phyloP scores from a whole-genome alignment of 2,329 filamentous ascomycete species.

The Colletotrichum musicola region DNA sequence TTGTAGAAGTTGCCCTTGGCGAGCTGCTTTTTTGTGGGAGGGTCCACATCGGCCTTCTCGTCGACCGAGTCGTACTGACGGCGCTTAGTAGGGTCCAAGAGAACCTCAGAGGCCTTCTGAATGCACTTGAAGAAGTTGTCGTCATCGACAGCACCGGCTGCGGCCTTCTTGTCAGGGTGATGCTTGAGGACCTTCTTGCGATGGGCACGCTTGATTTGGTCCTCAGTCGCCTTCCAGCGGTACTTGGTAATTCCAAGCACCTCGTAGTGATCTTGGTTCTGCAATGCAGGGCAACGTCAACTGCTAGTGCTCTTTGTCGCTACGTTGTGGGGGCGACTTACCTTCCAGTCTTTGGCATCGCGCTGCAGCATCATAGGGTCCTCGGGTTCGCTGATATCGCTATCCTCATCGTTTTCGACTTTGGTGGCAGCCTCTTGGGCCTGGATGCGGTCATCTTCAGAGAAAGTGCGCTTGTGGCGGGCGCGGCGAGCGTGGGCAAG shows the following conservation, averaged over 20 bases:
- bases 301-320: background rate
- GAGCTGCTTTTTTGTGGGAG: slow-evolving; percentile 90
- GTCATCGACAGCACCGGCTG: slow-evolving; percentile 86
- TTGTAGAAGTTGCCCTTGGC: slow-evolving; percentile 90
- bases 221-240: slow-evolving; percentile 92
- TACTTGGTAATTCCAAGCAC: slow-evolving; percentile 94
- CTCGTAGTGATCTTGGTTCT: slow-evolving; percentile 98
- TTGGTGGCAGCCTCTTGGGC: slow-evolving; percentile 96
- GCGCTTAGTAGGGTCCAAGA: slow-evolving; percentile 91
- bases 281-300: slow-evolving; percentile 12
- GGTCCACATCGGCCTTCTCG: slow-evolving; percentile 91
- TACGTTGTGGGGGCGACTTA: slow-evolving; percentile 53
- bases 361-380: slow-evolving; percentile 91
- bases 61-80: slow-evolving; percentile 98
- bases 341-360: slow-evolving; percentile 99
- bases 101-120: slow-evolving; percentile 95
- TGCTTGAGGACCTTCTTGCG: slow-evolving; percentile 99
- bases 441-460: slow-evolving; percentile 97
- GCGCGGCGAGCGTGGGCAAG: slow-evolving; percentile 96
- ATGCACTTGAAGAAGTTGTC: slow-evolving; percentile 99
- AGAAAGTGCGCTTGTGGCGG: slow-evolving; percentile 97
- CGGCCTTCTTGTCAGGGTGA: slow-evolving; percentile 99
- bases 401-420: slow-evolving; percentile 89
- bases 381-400: slow-evolving; percentile 93
- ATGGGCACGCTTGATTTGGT: slow-evolving; percentile 99